phyloP scores from a whole-genome alignment of 495 filamentous ascomycete genomes.

The Penicillium waksmanii region DNA sequence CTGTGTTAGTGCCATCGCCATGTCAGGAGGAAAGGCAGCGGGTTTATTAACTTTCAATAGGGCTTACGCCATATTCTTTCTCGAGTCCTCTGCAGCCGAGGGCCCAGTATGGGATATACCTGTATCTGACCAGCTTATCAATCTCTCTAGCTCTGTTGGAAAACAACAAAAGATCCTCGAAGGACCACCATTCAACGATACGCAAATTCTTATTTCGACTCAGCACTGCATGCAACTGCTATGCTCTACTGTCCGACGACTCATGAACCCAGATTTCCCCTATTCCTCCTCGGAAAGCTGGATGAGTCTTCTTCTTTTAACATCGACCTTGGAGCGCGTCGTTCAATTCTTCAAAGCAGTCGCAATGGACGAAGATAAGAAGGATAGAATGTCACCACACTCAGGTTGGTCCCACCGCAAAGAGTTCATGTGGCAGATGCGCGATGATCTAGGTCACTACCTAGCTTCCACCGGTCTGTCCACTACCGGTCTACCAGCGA shows the following conservation, averaged over 20 bases:
- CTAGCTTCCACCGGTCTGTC: slow-evolving; percentile 8
- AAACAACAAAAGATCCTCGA: slow-evolving; percentile 32
- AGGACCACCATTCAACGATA: slow-evolving; percentile 31
- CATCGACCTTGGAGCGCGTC: slow-evolving; percentile 33
- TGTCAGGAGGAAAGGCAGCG: not conserved
- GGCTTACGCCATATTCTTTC: slow-evolving; percentile 35
- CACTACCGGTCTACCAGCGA: not conserved
- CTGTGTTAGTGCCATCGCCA: slow-evolving; percentile 22
- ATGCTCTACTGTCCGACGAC: slow-evolving; percentile 28
- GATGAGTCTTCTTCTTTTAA: slow-evolving; percentile 34
- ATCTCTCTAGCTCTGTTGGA: slow-evolving; percentile 10
- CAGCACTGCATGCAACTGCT: slow-evolving; percentile 38
- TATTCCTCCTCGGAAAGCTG: slow-evolving; percentile 30
- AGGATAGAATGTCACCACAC: not conserved
- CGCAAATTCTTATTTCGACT: slow-evolving; percentile 28
- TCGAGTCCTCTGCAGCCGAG: slow-evolving; percentile 27
- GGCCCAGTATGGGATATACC: slow-evolving; percentile 1
- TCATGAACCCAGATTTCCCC: slow-evolving; percentile 36
- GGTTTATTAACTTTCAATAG: slow-evolving; percentile 17
- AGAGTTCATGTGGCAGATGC: slow-evolving; percentile 37
- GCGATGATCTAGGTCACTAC: slow-evolving; percentile 27
- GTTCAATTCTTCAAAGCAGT: slow-evolving; percentile 30
- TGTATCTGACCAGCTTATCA: slow-evolving; percentile 3
- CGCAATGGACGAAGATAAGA: slow-evolving; percentile 23
- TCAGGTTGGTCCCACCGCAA: slow-evolving; percentile 30